These are phyloP conservation scores for Lasiosphaeria hispida DNA, from an alignment of 495 filamentous ascomycete species.

Conservation along the genomic window DNA sequence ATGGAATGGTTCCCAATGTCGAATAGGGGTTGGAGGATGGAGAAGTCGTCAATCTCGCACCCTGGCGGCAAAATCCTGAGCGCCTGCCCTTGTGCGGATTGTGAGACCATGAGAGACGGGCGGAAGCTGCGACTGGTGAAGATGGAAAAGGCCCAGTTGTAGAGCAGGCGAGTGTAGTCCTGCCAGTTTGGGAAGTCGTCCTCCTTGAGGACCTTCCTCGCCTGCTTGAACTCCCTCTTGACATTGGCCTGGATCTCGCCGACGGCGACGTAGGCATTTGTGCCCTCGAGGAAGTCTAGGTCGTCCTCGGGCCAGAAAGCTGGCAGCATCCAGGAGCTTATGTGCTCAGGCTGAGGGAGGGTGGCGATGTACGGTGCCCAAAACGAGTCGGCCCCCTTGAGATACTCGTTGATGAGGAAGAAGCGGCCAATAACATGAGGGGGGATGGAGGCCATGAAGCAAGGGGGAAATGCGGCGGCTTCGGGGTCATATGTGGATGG, in stretches of 20 bases:
- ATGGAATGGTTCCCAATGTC: slow-evolving; percentile 54
- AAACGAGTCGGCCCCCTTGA: slow-evolving; percentile 43
- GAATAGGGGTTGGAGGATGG: slow-evolving; percentile 50
- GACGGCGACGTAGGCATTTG: slow-evolving; percentile 48
- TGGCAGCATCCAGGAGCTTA: slow-evolving; percentile 39
- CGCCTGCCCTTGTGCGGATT: slow-evolving; percentile 12
- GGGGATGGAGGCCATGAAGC: slow-evolving; percentile 37
- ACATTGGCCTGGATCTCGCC: slow-evolving; percentile 42
- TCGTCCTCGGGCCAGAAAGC: slow-evolving; percentile 48
- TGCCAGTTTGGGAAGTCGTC: slow-evolving; percentile 25
- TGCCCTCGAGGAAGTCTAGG: slow-evolving; percentile 45
- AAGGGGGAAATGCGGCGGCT: slow-evolving; percentile 31
- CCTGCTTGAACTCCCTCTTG: slow-evolving; percentile 44
- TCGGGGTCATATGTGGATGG: neutral
- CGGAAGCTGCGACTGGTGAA: slow-evolving; percentile 55
- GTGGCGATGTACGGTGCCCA: slow-evolving; percentile 53
- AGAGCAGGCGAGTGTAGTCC: slow-evolving; percentile 44
- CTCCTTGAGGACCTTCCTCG: slow-evolving; percentile 38
- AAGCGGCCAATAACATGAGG: slow-evolving; percentile 49
- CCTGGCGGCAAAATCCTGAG: slow-evolving; percentile 16
- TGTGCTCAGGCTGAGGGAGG: slow-evolving; percentile 47
- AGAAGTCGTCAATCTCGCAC: slow-evolving; percentile 46
- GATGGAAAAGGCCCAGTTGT: slow-evolving; percentile 55
- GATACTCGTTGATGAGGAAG: slow-evolving; percentile 47
- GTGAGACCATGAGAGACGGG: slow-evolving; percentile 41